Conservation (phyloP, 768 basidiomycete genomes). For the Symmetrospora coprosmae region DNA sequence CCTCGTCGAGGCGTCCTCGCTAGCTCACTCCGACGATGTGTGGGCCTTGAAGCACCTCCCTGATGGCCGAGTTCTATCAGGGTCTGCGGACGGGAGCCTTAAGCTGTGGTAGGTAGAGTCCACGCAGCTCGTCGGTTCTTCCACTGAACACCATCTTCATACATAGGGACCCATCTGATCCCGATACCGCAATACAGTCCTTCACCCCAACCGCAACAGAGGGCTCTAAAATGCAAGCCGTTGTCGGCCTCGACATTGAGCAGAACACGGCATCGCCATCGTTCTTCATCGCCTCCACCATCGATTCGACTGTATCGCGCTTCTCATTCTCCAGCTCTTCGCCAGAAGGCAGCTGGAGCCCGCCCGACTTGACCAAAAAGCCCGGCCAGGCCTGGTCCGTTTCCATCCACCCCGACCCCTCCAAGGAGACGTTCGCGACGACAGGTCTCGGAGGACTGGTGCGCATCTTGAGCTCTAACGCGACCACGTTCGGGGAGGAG, state of each 20-base stretch:
- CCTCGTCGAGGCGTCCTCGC: background rate
- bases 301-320: conserved; percentile 7
- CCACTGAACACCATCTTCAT: background rate
- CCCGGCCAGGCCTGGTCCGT: conserved; percentile 5
- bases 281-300: background rate
- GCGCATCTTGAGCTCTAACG: background rate
- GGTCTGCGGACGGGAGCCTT: conserved; percentile 9
- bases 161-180: conserved; percentile 12
- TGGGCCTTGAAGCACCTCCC: conserved; percentile 7
- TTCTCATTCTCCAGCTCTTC: background rate
- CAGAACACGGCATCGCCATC: background rate
- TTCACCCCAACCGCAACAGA: background rate
- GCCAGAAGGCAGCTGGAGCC: background rate
- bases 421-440: conserved; percentile 1
- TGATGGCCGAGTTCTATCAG: background rate
- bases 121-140: background rate
- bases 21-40: background rate
- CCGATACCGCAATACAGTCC: background rate
- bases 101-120: background rate
- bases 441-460: background rate
- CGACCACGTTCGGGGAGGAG: conserved; percentile 7
- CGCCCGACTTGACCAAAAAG: background rate
- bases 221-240: background rate
- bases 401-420: conserved; percentile 12
- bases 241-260: conserved; percentile 9